phyloP scores from a whole-genome alignment of 352 stramenopile species.

The Phytopythium mirpurense region DNA sequence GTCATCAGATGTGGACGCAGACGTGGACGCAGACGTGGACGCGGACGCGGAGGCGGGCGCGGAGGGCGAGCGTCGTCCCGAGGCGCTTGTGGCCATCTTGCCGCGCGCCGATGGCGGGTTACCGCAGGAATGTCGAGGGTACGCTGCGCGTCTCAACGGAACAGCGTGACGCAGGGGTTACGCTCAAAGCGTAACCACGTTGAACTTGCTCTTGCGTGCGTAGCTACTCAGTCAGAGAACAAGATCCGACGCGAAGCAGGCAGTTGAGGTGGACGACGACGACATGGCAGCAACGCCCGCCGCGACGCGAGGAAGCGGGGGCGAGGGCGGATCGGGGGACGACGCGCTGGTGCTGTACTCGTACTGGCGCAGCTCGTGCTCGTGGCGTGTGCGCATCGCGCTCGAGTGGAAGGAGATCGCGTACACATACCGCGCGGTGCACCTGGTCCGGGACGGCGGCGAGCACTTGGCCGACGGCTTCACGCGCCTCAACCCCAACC shows the following conservation, averaged over 20 bases:
- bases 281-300: too few relatives aligned
- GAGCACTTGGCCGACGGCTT: conserved; percentile 61
- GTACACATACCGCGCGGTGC: conserved; percentile 72
- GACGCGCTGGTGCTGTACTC: conserved; percentile 58
- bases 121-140: neutral
- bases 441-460: conserved; percentile 56
- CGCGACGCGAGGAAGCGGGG: neutral
- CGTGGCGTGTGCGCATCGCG: conserved; percentile 87
- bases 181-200: neutral
- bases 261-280: too few relatives aligned
- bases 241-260: too few relatives aligned
- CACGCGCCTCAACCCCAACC: conserved; percentile 56
- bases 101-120: neutral
- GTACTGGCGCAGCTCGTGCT: conserved; percentile 87
- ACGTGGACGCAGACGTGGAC: neutral
- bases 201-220: neutral
- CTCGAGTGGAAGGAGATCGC: conserved; percentile 81
- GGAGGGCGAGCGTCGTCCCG: too few relatives aligned
- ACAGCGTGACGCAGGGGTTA: too few relatives aligned
- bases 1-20: conserved; percentile 9
- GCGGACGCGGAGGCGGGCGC: neutral
- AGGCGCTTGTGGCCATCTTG: neutral
- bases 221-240: too few relatives aligned
- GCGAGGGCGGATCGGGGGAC: neutral
- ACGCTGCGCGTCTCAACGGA: neutral